Evolutionary conservation across 2,329 filamentous ascomycete species (phyloP).

Genomic region (Pseudogymnoascus sp.): DNA sequence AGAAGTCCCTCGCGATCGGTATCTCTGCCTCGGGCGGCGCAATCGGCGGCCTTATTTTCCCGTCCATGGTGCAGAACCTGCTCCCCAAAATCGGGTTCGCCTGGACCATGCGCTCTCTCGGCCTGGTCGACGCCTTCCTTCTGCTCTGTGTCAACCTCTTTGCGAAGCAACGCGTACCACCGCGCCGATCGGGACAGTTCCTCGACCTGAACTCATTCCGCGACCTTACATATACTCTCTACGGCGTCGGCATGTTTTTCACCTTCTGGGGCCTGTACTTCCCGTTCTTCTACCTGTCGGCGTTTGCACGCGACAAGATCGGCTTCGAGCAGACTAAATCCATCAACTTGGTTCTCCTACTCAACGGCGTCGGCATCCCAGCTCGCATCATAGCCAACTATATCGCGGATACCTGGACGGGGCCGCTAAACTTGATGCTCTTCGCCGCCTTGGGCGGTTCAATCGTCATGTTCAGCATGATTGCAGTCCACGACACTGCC

Average conservation of each 20-base stretch:
- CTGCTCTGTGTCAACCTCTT: slow-evolving; percentile 31
- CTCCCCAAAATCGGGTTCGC: slow-evolving; percentile 35
- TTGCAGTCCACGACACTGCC: slow-evolving; percentile 33
- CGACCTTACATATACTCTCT: slow-evolving; percentile 37
- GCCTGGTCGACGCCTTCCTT: slow-evolving; percentile 35
- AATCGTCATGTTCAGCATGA: slow-evolving; percentile 40
- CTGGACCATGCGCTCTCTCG: slow-evolving; percentile 39
- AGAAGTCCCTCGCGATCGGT: slow-evolving; percentile 31
- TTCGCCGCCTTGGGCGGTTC: slow-evolving; percentile 32
- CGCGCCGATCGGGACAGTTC: slow-evolving; percentile 33
- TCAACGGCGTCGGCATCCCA: slow-evolving; percentile 44
- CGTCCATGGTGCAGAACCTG: slow-evolving; percentile 35
- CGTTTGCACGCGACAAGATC: slow-evolving; percentile 31
- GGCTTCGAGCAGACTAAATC: slow-evolving; percentile 34
- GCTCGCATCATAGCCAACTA: slow-evolving; percentile 40
- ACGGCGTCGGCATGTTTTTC: slow-evolving; percentile 34
- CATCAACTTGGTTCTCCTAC: slow-evolving; percentile 42
- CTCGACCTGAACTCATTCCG: slow-evolving; percentile 38
- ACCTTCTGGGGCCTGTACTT: slow-evolving; percentile 39
- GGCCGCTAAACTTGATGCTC: slow-evolving; percentile 44
- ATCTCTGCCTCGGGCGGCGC: slow-evolving; percentile 32
- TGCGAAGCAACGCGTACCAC: slow-evolving; percentile 34
- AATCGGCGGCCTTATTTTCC: slow-evolving; percentile 37
- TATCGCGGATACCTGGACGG: slow-evolving; percentile 40
- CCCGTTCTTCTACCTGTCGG: slow-evolving; percentile 28